A percentile compares a stretch with the other conserved stretches of the same genome.
phyloP scores from a whole-genome alignment of 805 yeast species.

The Metschnikowia cerradonensis region DNA sequence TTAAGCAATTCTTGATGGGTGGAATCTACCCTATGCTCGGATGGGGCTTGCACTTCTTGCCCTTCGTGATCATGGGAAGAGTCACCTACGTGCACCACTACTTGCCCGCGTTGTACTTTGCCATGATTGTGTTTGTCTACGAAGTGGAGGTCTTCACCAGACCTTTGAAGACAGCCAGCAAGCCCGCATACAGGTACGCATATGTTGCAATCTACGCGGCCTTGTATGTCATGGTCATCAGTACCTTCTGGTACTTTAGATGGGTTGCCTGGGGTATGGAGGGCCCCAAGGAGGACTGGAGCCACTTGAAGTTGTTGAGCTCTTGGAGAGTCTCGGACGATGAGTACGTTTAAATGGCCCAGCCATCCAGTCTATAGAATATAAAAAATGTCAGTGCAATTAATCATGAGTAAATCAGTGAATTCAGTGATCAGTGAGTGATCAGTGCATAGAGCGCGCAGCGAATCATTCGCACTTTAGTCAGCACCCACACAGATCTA shows the following conservation, averaged over 20 bases:
- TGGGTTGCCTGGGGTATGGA: constrained; percentile 83
- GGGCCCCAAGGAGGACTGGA: constrained; percentile 39
- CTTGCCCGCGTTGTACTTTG: constrained; percentile 93
- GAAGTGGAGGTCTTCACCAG: constrained; percentile 46
- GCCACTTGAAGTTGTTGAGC: constrained; percentile 35
- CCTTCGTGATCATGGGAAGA: constrained; percentile 91
- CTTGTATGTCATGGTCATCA: constrained; percentile 50
- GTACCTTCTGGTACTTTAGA: constrained; percentile 54
- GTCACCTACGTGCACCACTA: constrained; percentile 97
- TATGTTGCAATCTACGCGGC: constrained; percentile 36
- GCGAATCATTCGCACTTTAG: constrained; percentile 3
- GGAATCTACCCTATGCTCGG: constrained; percentile 86
- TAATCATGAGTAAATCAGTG: too few relatives aligned
- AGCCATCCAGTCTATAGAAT: too few relatives aligned
- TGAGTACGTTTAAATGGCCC: constrained; percentile 21
- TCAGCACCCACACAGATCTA: neutral
- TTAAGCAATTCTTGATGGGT: constrained; percentile 57
- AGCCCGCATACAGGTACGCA: constrained; percentile 5
- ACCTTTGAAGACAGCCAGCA: constrained; percentile 14
- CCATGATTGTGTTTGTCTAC: constrained; percentile 71
- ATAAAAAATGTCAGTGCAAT: too few relatives aligned
- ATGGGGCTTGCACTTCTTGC: constrained; percentile 85
- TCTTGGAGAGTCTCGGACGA: constrained; percentile 43
- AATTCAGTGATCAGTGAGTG: neutral
- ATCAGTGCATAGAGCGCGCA: neutral